These are phyloP conservation scores for Mortierella sp. DNA, from an alignment of 371 early-diverging fungal genomes.

Conservation along the genomic window DNA sequence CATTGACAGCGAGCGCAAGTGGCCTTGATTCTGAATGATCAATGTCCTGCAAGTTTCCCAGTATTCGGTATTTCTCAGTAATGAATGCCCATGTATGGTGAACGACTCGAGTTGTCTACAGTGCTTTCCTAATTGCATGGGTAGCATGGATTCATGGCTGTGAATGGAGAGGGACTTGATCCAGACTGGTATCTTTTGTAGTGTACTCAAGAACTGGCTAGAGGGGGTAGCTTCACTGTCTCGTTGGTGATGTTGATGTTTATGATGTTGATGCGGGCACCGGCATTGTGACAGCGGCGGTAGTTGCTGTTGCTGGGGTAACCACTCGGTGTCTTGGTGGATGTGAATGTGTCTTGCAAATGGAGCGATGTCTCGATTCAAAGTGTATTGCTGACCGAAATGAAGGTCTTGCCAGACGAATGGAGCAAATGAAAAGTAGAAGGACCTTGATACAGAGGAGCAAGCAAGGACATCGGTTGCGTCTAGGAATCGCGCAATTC, in stretches of 20 bases:
- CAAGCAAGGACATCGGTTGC: neutral
- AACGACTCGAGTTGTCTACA: constrained; percentile 3
- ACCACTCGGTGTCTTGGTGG: neutral
- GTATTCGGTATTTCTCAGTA: neutral
- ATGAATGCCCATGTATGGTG: neutral
- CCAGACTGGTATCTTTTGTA: neutral
- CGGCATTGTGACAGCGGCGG: neutral
- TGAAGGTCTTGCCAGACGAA: constrained; percentile 10
- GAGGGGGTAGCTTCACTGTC: neutral
- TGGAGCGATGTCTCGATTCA: neutral
- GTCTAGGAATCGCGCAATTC: neutral
- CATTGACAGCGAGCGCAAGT: neutral
- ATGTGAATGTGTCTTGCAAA: constrained; percentile 4
- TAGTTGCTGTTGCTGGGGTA: neutral
- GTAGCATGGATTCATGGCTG: constrained; percentile 2
- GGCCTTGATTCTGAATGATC: neutral
- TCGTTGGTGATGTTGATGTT: neutral
- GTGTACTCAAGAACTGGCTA: neutral
- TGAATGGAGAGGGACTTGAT: constrained; percentile 2
- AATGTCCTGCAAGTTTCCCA: constrained; percentile 1
- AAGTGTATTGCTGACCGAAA: constrained; percentile 5
- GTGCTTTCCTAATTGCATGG: neutral
- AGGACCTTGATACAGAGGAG: neutral
- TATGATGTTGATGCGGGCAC: too few relatives aligned
- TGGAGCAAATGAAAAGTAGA: neutral